phyloP scores from a whole-genome alignment of 305 asterid genomes.

The Fraxinus baroniana region DNA sequence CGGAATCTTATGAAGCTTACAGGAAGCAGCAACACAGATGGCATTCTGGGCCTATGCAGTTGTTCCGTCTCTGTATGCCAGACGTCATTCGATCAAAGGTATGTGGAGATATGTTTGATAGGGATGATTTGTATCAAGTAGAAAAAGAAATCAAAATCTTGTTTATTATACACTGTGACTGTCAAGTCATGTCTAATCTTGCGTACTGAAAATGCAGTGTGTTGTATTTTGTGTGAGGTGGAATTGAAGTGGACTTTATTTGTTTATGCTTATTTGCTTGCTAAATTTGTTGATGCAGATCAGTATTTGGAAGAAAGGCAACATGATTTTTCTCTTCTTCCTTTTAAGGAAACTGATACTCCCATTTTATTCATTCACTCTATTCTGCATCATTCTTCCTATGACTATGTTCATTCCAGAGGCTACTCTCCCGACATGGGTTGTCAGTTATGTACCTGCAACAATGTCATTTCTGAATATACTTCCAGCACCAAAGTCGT shows the following conservation, averaged over 20 bases:
- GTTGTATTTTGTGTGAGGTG: not conserved
- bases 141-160: not conserved
- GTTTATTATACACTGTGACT: not conserved
- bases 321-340: conserved; percentile 80
- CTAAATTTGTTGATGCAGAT: conserved; percentile 54
- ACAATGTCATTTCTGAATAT: conserved; percentile 74
- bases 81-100: conserved; percentile 73
- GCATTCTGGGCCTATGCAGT: conserved; percentile 98
- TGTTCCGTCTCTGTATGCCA: conserved; percentile 82
- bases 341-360: conserved; percentile 71
- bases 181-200: not conserved
- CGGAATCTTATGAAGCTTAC: conserved; percentile 90
- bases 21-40: conserved; percentile 92
- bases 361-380: conserved; percentile 90
- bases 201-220: not conserved
- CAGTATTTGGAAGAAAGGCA: conserved; percentile 78
- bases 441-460: conserved; percentile 81
- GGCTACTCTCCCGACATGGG: conserved; percentile 91
- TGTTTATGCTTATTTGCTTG: conserved; percentile 15
- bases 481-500: conserved; percentile 80
- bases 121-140: not conserved
- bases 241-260: not conserved
- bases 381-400: conserved; percentile 85
- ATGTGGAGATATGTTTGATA: not conserved
- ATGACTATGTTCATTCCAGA: conserved; percentile 93